These are phyloP conservation scores for Saccharomyces hybrid DNA, from an alignment of 1,139 yeast genomes.

Conservation along the genomic window DNA sequence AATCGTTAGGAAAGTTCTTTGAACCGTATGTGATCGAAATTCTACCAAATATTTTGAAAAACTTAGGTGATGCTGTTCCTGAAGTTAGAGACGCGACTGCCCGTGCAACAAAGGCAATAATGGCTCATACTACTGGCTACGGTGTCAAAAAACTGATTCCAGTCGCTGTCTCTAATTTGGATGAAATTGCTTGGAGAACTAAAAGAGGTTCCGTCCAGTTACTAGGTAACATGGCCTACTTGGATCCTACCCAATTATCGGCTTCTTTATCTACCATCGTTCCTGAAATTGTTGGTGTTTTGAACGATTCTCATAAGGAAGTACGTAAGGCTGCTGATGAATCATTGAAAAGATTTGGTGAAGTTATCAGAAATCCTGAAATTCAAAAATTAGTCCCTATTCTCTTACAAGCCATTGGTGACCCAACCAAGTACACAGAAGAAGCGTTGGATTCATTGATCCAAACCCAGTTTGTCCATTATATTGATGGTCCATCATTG, in stretches of 20 bases:
- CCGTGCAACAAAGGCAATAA: conserved; percentile 76
- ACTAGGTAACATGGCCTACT: conserved; percentile 94
- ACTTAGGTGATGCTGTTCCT: conserved; percentile 74
- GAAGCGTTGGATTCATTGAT: conserved; percentile 79
- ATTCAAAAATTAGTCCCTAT: conserved; percentile 86
- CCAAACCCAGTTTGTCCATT: conserved; percentile 90
- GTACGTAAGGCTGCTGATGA: conserved; percentile 92
- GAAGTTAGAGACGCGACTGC: conserved; percentile 90
- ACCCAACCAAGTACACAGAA: conserved; percentile 85
- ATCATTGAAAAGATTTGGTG: conserved; percentile 85
- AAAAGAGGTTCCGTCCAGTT: conserved; percentile 95
- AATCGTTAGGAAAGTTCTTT: conserved; percentile 62
- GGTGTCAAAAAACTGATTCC: conserved; percentile 92
- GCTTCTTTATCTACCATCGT: conserved; percentile 81
- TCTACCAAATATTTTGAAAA: conserved; percentile 69
- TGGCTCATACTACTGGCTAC: conserved; percentile 85
- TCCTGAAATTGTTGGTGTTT: conserved; percentile 92
- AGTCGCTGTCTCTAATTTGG: conserved; percentile 74
- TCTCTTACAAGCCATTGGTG: conserved; percentile 87
- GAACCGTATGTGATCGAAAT: conserved; percentile 93
- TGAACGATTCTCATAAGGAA: conserved; percentile 92
- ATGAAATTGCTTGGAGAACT: conserved; percentile 91
- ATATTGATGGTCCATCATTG: conserved; percentile 94
- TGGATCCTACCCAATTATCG: conserved; percentile 90
- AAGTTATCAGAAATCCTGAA: conserved; percentile 94